A percentile compares a stretch with the other conserved stretches of the same genome.
Evolutionary conservation across 352 stramenopile genomes (phyloP).

Genomic region (Elongisporangium undulatum): DNA sequence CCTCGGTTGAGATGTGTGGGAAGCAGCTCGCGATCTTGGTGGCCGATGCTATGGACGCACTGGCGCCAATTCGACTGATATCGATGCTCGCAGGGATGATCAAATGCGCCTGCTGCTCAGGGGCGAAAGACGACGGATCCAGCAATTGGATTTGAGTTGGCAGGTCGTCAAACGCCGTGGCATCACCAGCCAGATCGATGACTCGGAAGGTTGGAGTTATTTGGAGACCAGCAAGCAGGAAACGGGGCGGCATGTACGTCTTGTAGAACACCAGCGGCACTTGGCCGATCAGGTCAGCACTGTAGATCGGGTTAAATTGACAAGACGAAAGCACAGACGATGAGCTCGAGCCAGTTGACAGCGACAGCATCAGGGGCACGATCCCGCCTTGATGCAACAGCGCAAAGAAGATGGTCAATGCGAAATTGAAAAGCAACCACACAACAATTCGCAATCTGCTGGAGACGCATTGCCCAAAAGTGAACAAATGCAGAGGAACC

Average conservation of each 20-base stretch:
- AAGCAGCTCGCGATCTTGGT: constrained; percentile 35
- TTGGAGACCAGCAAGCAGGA: constrained; percentile 37
- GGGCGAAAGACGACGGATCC: neutral
- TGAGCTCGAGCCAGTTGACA: constrained; percentile 12
- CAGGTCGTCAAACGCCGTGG: constrained; percentile 9
- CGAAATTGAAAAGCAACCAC: constrained; percentile 54
- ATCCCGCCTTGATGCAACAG: constrained; percentile 70
- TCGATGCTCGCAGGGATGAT: constrained; percentile 41
- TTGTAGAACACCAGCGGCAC: constrained; percentile 57
- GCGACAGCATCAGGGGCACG: constrained; percentile 47
- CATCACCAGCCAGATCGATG: constrained; percentile 43
- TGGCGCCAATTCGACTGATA: constrained; percentile 14
- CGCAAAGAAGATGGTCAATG: constrained; percentile 58
- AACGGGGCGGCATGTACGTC: constrained; percentile 81
- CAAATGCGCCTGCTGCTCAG: constrained; percentile 20
- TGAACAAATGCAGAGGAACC: constrained; percentile 78
- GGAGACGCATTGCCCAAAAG: constrained; percentile 11
- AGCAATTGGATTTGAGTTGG: constrained; percentile 5
- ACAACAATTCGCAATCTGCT: constrained; percentile 13
- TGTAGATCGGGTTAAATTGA: constrained; percentile 18
- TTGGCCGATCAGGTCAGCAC: constrained; percentile 3
- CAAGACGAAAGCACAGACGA: constrained; percentile 19
- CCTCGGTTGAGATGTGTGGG: constrained; percentile 57
- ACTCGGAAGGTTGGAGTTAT: constrained; percentile 25
- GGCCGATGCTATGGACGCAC: neutral